Base-by-base conservation (phyloP, 805 yeast genomes). In the Blastobotrys americana region DNA sequence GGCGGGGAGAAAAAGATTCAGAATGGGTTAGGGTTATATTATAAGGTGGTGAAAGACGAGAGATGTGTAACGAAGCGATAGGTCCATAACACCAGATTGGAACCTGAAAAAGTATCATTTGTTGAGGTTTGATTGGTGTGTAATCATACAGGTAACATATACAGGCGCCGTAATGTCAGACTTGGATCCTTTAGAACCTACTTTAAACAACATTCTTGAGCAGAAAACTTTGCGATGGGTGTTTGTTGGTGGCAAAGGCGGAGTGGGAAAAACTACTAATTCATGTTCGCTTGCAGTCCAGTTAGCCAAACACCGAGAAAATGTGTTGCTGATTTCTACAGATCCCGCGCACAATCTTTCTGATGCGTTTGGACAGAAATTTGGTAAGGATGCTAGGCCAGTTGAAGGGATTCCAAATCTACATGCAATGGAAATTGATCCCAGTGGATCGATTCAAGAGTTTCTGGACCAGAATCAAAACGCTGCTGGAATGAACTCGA, bases 211-310 rank as follows among this genome's bases (percentile, higher is more conserved):
- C 41, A 55, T 69, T 34, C 53, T 69, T 5, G 70, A 70, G 47
- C 72, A 67, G 47, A 61, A 57, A 42, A 49, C 83, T 9, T 76
- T 93, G 60, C 85, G 84, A 60, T 93, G 99, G 99, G 82, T 93
- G 51, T 93, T 93, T 59, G 97, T 90, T 37, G 99, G 99, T 54
- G 99, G 99, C 55, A 93, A 93, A 71, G 99, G 99, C 65, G 99
- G 99, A 67, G 99, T 93, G 22, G 99, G 99, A 58, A 93, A 93
- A 65, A 93, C 99, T 51, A 93, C 98, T 20, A 85, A 97, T 3
- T 90, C 97, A 1, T 89, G 96, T 39, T 88, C 97, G 19, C 75
- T 93, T 55, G 95, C 99, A 18, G 82, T 89, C 51, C 97, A 93
- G 67, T 76, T 93, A 63, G 97, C 98, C 15, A 66, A 84, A 49